phyloP scores from a whole-genome alignment of 768 basidiomycete genomes.

The Boletus rufocinnamomeus region DNA sequence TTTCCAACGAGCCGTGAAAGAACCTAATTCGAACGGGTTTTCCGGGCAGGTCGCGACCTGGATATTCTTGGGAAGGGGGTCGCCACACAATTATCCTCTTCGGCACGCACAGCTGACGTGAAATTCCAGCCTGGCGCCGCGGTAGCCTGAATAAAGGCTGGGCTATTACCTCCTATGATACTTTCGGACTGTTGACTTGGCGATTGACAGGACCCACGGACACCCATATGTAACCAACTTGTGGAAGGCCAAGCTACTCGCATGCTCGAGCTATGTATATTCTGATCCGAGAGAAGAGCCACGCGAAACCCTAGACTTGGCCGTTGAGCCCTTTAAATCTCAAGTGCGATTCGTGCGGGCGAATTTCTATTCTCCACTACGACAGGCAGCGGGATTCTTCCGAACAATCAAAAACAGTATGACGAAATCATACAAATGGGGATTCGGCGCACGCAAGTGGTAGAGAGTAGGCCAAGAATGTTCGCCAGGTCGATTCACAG shows the following conservation, averaged over 20 bases:
- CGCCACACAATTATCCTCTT: constrained; percentile 18
- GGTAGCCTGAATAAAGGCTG: constrained; percentile 19
- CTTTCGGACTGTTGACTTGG: constrained; percentile 28
- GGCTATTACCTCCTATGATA: constrained; percentile 21
- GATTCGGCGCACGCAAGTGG: constrained; percentile 23
- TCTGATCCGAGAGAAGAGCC: constrained; percentile 25
- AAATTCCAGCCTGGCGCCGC: constrained; percentile 15
- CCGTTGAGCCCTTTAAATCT: constrained; percentile 27
- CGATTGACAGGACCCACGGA: constrained; percentile 28
- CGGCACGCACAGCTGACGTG: constrained; percentile 25
- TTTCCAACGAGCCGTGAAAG: constrained; percentile 12
- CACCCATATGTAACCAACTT: constrained; percentile 19
- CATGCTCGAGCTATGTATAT: constrained; percentile 10
- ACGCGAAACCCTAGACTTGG: constrained; percentile 25
- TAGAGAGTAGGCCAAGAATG: constrained; percentile 13
- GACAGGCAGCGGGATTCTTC: constrained; percentile 25
- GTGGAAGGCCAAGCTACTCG: constrained; percentile 4
- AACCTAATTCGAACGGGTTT: constrained; percentile 12
- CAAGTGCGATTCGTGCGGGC: constrained; percentile 27
- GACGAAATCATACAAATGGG: constrained; percentile 30
- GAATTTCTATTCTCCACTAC: constrained; percentile 22
- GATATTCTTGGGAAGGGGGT: constrained; percentile 13
- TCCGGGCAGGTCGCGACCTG: constrained; percentile 16
- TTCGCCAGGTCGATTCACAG: constrained; percentile 27
- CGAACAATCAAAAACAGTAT: constrained; percentile 17